Evolutionary conservation across 345 rosid species (phyloP).

Genomic region (Camelina neglecta): DNA sequence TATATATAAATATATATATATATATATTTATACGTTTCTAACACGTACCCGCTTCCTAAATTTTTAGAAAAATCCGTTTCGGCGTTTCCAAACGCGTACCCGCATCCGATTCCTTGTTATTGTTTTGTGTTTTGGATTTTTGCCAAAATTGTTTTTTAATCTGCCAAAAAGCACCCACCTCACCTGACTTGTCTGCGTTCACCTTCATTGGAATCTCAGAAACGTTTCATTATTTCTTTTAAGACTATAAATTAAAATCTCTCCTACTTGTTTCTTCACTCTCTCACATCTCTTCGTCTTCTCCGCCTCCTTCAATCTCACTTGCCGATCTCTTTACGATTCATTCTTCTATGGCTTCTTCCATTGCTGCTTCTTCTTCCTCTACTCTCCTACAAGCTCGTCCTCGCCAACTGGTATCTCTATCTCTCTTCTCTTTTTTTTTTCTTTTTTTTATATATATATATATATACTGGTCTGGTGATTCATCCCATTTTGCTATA

Average conservation of each 20-base stretch:
- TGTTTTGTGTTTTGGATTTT: neutral
- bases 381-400: slow-evolving; percentile 8
- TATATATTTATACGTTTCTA: too few species aligned
- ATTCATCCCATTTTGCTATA: neutral
- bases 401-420: slow-evolving; percentile 36
- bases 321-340: neutral
- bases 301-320: slow-evolving; percentile 23
- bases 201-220: slow-evolving; percentile 38
- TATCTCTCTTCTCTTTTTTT: neutral
- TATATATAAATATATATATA: too few species aligned
- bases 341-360: slow-evolving; percentile 26
- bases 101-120: too few species aligned
- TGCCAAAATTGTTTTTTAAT: neutral
- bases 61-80: too few species aligned
- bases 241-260: slow-evolving; percentile 4
- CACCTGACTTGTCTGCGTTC: slow-evolving; percentile 2
- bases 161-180: slow-evolving; percentile 12
- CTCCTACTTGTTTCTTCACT: neutral
- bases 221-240: neutral
- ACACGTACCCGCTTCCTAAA: too few species aligned
- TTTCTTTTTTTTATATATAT: too few species aligned
- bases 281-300: slow-evolving; percentile 10
- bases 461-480: too few species aligned
- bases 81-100: too few species aligned
- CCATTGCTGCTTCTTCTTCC: slow-evolving; percentile 16